Evolutionary conservation across 2,329 filamentous ascomycete species (phyloP), one percentile per base, ranked within the genome.

Genomic region (Fusarium pseudonygamai): DNA sequence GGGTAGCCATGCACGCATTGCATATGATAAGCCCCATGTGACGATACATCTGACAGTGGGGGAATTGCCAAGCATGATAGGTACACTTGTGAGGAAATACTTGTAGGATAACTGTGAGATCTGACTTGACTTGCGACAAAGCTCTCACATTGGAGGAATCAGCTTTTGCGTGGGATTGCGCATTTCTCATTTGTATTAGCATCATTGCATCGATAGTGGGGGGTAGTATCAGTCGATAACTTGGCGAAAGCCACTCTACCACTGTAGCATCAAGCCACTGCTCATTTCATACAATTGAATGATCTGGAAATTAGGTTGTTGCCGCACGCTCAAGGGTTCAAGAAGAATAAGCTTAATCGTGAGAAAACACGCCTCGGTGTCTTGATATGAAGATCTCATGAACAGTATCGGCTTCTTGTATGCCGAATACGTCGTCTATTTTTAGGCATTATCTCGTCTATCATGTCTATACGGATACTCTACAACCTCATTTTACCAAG

Each of bases 401-500:
- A 14, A 42, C 18, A 55, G 24, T 9, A 11, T 14, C 6, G n/a
- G 30, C 22, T 7, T 20, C 18, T 4, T 20, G 22, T 14, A 20
- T 20, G 12, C 34, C 24, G 18, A 39, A 39, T 16, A 16, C 20
- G 11, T 18, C 7, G 6, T 60, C 26, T 36, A 60, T 36, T 26
- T 60, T 28, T 60, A 49, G n/a, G 24, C 15, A 11, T 12, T 45
- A 5, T 39, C n/a, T 40, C 6, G 7, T 60, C 60, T 40, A 47
- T 30, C 24, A 39, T 10, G 26, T 49, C 42, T 32, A 43, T 45
- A n/a, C n/a, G n/a, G n/a, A n/a, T n/a, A 6, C 11, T 26, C 22
- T 36, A 22, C 16, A 22, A 6, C 11, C 11, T 64, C 53, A 75
- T 11, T 62, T 75, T 1, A 77, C 58, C 10, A 62, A n/a, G 26